phyloP scores from a whole-genome alignment of 306 rosid species.

The Casuarina glauca region DNA sequence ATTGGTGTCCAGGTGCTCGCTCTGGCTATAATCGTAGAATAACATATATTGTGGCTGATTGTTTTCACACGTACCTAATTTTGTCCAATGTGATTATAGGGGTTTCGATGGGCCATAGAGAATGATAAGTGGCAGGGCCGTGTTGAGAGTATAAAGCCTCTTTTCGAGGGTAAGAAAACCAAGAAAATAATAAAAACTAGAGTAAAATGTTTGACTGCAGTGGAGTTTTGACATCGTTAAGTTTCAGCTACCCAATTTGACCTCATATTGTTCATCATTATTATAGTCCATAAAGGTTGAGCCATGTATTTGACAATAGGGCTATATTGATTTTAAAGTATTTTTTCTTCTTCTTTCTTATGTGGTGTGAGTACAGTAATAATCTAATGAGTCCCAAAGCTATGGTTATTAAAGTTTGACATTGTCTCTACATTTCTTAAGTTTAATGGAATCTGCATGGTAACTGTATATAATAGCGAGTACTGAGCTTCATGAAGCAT shows the following conservation, averaged over 20 bases:
- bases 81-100: conserved; percentile 44
- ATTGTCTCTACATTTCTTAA: neutral
- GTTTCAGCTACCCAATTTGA: neutral
- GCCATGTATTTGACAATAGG: neutral
- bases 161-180: conserved; percentile 70
- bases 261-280: neutral
- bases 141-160: conserved; percentile 72
- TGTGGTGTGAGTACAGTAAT: neutral
- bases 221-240: neutral
- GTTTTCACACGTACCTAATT: conserved; percentile 1
- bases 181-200: neutral
- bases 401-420: no score
- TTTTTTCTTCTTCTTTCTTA: neutral
- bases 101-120: conserved; percentile 90
- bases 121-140: conserved; percentile 78
- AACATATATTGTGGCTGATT: neutral
- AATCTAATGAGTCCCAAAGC: no score
- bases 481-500: conserved; percentile 24
- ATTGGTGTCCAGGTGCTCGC: conserved; percentile 84
- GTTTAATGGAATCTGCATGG: neutral
- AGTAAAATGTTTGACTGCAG: neutral
- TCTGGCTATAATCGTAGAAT: conserved; percentile 13
- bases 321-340: neutral
- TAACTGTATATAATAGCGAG: neutral
- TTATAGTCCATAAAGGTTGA: neutral